A percentile compares a stretch with the other conserved stretches of the same genome.
Conservation (phyloP, 306 rosid genomes). For the Bauhinia variegata region DNA sequence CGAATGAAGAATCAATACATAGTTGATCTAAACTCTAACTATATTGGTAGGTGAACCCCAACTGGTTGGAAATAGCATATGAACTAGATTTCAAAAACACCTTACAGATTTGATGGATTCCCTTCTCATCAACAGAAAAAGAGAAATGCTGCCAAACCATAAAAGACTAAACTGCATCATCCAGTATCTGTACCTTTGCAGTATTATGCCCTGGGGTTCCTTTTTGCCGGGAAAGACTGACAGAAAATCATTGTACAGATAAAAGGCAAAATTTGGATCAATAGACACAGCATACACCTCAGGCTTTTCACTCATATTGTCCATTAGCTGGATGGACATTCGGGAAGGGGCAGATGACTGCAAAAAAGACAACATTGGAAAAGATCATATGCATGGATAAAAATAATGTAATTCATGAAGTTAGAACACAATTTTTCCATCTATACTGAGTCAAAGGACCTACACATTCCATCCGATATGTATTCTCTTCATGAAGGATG, state of each 20-base stretch:
- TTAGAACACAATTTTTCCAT: neutral
- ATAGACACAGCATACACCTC: constrained; percentile 84
- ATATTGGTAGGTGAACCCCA: neutral
- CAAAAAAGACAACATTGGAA: constrained; percentile 30
- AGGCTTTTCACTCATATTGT: constrained; percentile 79
- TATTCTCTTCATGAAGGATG: constrained; percentile 87
- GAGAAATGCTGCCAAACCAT: neutral
- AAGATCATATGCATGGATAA: constrained; percentile 22
- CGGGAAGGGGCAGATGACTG: constrained; percentile 67
- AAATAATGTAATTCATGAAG: constrained; percentile 5
- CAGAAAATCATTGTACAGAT: constrained; percentile 78
- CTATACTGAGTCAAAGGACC: constrained; percentile 29
- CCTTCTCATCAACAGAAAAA: constrained; percentile 15
- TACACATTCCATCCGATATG: constrained; percentile 86
- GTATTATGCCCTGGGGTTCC: constrained; percentile 66
- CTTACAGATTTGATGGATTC: neutral
- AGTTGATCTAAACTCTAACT: neutral
- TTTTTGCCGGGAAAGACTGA: constrained; percentile 64
- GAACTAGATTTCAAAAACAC: constrained; percentile 4
- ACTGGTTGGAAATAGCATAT: neutral
- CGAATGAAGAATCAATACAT: constrained; percentile 2
- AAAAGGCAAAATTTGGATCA: constrained; percentile 90
- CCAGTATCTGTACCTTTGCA: constrained; percentile 62
- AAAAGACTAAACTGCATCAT: constrained; percentile 18
- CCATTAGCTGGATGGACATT: constrained; percentile 89